Evolutionary conservation across 805 yeast genomes (phyloP), one percentile per base, ranked within the genome.

Genomic region (Ogataea allantospora): DNA sequence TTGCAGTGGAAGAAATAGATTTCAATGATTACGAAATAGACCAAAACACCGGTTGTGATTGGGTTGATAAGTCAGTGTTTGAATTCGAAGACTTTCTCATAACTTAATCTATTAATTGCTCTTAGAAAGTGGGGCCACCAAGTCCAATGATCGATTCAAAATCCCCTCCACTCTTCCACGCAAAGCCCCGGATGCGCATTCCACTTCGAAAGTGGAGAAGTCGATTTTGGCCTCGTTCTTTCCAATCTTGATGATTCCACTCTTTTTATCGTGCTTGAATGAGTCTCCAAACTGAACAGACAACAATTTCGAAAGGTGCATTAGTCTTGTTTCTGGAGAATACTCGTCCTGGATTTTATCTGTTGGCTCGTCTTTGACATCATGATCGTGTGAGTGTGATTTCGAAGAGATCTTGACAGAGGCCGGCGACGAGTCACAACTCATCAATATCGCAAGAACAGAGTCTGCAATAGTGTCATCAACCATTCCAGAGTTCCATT

Each of bases 381-480:
- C 43, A 27, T 62, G 65, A 4, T 43, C 39, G 27, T 60, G 57
- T 7, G 23, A 23, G 55, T 83, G 80, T 2, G 69, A 47, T 37
- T 73, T 72, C 5, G 95, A 79, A 10, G 95, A 79, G 47, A 88
- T 61, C 57, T 91, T 93, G 19, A 93, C 95, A 6, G 97, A 87
- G 2, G 96, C 95, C 8, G 96, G 96, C 0, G 96, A 80, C 0
- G 96, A 82, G 58, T 93, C 99, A 27, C 91, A 93, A 30, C 95
- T 86, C 62, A 91, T 73, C 21, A 93, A 62, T 25, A 93, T 88
- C 0, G 97, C 96, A 42, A 93, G 76, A 1, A 88, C 84, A 11
- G 96, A 82, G 55, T 93, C 99, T 0, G 99, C 99, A 46, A 93
- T 77, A 0, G 96, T 83, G 54, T 93, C 99, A 44, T 85, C 89